A percentile compares a stretch with the other conserved stretches of the same genome.
These are phyloP conservation scores for Paecilomyces formosus DNA, from an alignment of 2,329 filamentous ascomycete genomes.

Conservation along the genomic window DNA sequence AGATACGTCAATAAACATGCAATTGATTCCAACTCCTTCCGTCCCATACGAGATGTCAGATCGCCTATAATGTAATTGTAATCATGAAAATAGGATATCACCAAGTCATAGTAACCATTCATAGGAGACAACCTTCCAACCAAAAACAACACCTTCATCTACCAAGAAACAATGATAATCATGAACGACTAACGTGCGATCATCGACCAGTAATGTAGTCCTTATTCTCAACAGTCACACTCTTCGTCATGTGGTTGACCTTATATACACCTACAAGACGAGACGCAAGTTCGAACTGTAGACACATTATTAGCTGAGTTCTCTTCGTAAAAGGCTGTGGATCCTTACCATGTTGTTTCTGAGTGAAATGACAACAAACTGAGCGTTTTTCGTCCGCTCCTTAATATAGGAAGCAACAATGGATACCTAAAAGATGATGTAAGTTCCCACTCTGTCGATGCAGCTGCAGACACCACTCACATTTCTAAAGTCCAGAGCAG, in stretches of 20 bases:
- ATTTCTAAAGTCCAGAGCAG: conserved; percentile 94
- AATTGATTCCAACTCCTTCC: neutral
- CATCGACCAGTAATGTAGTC: conserved; percentile 56
- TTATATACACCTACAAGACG: conserved; percentile 97
- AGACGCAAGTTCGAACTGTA: conserved; percentile 81
- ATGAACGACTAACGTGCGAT: conserved; percentile 1
- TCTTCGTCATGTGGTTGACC: conserved; percentile 98
- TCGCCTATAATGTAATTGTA: neutral
- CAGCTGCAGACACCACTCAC: conserved; percentile 49
- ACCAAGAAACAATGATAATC: neutral
- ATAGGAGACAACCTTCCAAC: neutral
- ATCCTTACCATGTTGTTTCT: conserved; percentile 79
- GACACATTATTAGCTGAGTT: conserved; percentile 5
- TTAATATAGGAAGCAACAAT: conserved; percentile 99
- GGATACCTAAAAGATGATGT: conserved; percentile 57
- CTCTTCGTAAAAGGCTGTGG: neutral
- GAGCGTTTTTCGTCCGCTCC: conserved; percentile 96
- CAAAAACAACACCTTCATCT: neutral
- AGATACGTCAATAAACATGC: neutral
- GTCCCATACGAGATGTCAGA: neutral
- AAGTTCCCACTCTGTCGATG: conserved; percentile 5
- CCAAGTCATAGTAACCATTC: neutral
- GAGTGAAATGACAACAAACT: conserved; percentile 97
- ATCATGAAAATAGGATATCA: neutral
- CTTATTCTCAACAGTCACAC: conserved; percentile 77